Percentiles rank a stretch among this genome's conserved stretches.
Conservation (phyloP, 768 basidiomycete species). For the Pisolithus orientalis region DNA sequence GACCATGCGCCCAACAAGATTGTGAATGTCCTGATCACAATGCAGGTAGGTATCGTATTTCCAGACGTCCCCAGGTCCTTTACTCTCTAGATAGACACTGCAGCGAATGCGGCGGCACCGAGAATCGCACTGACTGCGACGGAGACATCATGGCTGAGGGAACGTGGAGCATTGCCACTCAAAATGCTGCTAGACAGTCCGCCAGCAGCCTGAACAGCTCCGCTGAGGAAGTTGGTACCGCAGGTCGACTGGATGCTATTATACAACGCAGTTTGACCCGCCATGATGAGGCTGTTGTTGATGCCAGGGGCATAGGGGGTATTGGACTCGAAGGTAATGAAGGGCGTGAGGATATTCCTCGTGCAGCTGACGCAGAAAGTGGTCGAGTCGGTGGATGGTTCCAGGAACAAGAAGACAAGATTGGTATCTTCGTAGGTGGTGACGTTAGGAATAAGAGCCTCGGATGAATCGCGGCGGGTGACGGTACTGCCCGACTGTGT, state of each 20-base stretch:
- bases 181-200: constrained; percentile 37
- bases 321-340: constrained; percentile 68
- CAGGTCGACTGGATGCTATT: constrained; percentile 54
- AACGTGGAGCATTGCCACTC: constrained; percentile 23
- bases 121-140: constrained; percentile 26
- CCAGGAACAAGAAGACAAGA: constrained; percentile 77
- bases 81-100: constrained; percentile 9
- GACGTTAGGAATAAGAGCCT: constrained; percentile 42
- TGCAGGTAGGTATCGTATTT: not conserved
- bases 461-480: constrained; percentile 25
- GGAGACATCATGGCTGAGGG: constrained; percentile 19
- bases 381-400: constrained; percentile 38
- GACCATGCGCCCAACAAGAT: not conserved
- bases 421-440: constrained; percentile 50
- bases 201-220: constrained; percentile 65
- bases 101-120: constrained; percentile 28
- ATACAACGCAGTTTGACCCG: constrained; percentile 64
- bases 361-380: constrained; percentile 81
- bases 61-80: not conserved
- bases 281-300: constrained; percentile 53
- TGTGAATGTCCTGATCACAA: not conserved
- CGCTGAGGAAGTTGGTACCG: constrained; percentile 62
- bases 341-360: constrained; percentile 65
- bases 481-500: constrained; percentile 6
- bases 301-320: constrained; percentile 76